Percentiles rank a stretch among this genome's conserved stretches.
Evolutionary conservation across 371 early-diverging fungal genomes (phyloP).

Genomic region (Mortierella sp.): DNA sequence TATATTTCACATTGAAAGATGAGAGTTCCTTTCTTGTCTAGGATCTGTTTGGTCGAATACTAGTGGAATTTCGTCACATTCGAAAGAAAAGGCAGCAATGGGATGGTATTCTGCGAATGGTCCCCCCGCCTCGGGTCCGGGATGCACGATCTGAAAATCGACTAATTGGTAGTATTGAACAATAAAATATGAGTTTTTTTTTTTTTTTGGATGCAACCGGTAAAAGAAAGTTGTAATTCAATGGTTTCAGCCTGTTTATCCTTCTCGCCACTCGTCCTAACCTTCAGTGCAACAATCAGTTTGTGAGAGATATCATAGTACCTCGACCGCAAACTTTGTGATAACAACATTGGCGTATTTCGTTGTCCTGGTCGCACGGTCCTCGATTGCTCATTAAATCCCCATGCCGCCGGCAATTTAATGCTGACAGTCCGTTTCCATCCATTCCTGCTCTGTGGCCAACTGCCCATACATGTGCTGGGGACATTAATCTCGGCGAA

Average conservation of each 20-base stretch:
- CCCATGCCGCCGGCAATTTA: constrained; percentile 6
- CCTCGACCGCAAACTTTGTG: constrained; percentile 10
- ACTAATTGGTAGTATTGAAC: constrained; percentile 2
- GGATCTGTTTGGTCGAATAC: neutral
- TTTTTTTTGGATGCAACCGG: neutral
- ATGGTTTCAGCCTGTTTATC: constrained; percentile 21
- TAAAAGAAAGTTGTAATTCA: constrained; percentile 16
- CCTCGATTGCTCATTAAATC: neutral
- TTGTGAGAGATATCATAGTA: constrained; percentile 25
- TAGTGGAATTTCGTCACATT: neutral
- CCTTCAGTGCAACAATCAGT: constrained; percentile 12
- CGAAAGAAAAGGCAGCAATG: constrained; percentile 20
- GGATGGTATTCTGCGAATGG: constrained; percentile 13
- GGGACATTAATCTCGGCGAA: constrained; percentile 6
- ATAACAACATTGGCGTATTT: neutral
- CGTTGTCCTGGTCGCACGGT: neutral
- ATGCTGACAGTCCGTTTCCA: constrained; percentile 15
- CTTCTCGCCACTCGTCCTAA: constrained; percentile 27
- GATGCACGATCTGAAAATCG: constrained; percentile 13
- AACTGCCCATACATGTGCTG: constrained; percentile 14
- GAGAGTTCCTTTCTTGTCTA: constrained; percentile 2
- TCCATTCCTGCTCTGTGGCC: constrained; percentile 24
- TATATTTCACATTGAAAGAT: neutral
- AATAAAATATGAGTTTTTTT: neutral
- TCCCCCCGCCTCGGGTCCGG: neutral